phyloP scores from a whole-genome alignment of 2,329 filamentous ascomycete species.

The Paraphoma sp. region DNA sequence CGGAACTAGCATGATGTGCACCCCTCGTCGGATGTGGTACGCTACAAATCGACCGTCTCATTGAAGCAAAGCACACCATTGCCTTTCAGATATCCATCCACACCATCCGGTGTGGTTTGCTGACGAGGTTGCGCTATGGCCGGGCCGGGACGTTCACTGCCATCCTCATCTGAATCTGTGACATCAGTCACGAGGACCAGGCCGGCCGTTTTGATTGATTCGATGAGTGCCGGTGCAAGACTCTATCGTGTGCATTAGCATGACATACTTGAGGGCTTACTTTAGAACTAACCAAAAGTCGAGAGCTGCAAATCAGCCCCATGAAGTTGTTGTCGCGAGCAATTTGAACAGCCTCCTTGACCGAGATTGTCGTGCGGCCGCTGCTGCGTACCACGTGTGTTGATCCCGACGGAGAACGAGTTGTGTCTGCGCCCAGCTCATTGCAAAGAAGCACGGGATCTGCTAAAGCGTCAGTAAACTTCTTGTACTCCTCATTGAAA shows the following conservation, averaged over 20 bases:
- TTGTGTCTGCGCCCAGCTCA: slow-evolving; percentile 74
- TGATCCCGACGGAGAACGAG: slow-evolving; percentile 38
- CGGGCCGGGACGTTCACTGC: slow-evolving; percentile 44
- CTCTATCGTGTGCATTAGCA: slow-evolving; percentile 63
- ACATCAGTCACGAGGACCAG: slow-evolving; percentile 91
- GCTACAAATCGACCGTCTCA: slow-evolving; percentile 72
- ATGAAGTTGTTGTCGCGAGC: slow-evolving; percentile 98
- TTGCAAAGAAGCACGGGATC: slow-evolving; percentile 95
- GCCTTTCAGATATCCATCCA: slow-evolving; percentile 84
- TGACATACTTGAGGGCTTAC: background rate
- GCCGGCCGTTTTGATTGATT: slow-evolving; percentile 93
- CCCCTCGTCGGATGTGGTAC: background rate
- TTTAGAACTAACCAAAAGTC: slow-evolving; percentile 72
- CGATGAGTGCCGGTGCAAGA: slow-evolving; percentile 88
- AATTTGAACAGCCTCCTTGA: slow-evolving; percentile 93
- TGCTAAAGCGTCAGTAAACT: slow-evolving; percentile 36
- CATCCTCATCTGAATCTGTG: slow-evolving; percentile 61
- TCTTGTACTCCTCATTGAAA: slow-evolving; percentile 34
- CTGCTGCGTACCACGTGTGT: slow-evolving; percentile 61
- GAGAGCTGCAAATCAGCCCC: slow-evolving; percentile 90
- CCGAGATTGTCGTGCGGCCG: slow-evolving; percentile 78
- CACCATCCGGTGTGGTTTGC: slow-evolving; percentile 71
- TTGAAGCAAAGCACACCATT: slow-evolving; percentile 93
- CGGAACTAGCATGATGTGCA: background rate
- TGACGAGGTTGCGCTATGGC: slow-evolving; percentile 48